Base-by-base conservation (phyloP, 768 basidiomycete species). In the Asterophora parasitica region DNA sequence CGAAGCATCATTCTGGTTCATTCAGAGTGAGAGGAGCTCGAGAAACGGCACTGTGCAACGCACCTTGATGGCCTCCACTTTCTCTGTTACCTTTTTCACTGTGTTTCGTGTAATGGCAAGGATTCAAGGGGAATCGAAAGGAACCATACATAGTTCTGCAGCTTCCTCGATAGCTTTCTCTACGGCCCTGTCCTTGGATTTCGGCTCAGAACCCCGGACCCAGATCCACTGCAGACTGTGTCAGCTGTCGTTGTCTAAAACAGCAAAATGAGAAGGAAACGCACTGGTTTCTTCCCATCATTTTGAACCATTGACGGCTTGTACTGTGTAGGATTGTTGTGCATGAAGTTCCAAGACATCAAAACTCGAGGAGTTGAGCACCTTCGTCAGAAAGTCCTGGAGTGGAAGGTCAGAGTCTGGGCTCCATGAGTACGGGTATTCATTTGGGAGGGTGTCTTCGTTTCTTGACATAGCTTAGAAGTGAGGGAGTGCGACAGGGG, bases 291-390 rank as follows among this genome's bases (percentile, higher is more conserved):
- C 0, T 72, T 82, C 4, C 85, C 86, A 49, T 88, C 83, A 58
- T 88, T 78, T 54, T 85, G 79, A 8, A 87, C 81, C 84, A 88
- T 83, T 13, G 85, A 87, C 1, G 87, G 86, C 44, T 73, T 83
- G 53, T 79, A 85, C 85, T 88, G 51, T 10, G 44, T 19, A 45
- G 16, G 19, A 23, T 46, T 34, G 6, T 23, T 23, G 6, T 23
- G 23, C 6, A 23, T 23, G 6, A 13, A 23, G 15, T 44, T 16
- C 48, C 36, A 49, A 13, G 26, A 15, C 20, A 27, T 15, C 11
- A 1, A 35, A 42, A 19, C 15, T 44, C 32, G n/a, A 13, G 33
- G 11, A 7, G 17, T 26, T 19, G 12, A 20, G 31, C 54, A 76
- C 83, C 66, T 85, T 83, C 31, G 60, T 61, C 44, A 83, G 58